Base-by-base conservation (phyloP, 2,329 filamentous ascomycete species). In the Cladosporium sp. region DNA sequence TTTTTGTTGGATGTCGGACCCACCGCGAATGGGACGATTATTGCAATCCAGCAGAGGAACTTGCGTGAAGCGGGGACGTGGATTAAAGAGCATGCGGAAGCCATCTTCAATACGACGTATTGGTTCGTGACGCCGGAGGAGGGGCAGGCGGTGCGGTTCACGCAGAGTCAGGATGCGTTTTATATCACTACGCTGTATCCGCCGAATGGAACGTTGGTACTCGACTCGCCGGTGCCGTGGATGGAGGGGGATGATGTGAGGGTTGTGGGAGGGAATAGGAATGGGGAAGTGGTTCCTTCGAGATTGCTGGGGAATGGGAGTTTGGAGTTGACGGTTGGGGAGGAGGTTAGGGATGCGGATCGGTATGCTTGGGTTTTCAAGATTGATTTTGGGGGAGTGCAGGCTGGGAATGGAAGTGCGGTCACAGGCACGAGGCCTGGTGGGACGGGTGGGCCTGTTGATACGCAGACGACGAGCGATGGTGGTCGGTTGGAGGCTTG, bases 1-100 rank as follows among this genome's bases (percentile, higher is more conserved):
- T 69, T 82, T 45, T 56, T 83, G 47, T 69, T 82, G 0, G 76
- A 83, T 50, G 69, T 83, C 36, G 79, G 80, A 0, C 80, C 80
- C 0, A 69, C 60, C n/a, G 77, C 77, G 1, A 72, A 83, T 56
- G 80, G 80, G 0, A 74, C 70, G 1, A 77, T 84, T 30, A 66
- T 77, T 3, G 68, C 75, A 4, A 64, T 72, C 2, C 78, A 80
- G 62, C 63, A 71, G 29, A 61, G 68, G 0, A 72, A 75, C 54
- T 62, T 84, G 13, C 68, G 73, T 0, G 70, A 72, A 36, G 80
- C 79, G 0, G 80, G 80, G 0, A 55, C 44, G 1, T 83, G 79
- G 80, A 80, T 83, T 48, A 70, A 71, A 24, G 58, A 56, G 0
- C 78, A 83, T 58, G 72, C 52, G 2, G 78, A 82, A 59, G 78